Base-by-base conservation (phyloP, 345 rosid species). In the Brassica nigra region DNA sequence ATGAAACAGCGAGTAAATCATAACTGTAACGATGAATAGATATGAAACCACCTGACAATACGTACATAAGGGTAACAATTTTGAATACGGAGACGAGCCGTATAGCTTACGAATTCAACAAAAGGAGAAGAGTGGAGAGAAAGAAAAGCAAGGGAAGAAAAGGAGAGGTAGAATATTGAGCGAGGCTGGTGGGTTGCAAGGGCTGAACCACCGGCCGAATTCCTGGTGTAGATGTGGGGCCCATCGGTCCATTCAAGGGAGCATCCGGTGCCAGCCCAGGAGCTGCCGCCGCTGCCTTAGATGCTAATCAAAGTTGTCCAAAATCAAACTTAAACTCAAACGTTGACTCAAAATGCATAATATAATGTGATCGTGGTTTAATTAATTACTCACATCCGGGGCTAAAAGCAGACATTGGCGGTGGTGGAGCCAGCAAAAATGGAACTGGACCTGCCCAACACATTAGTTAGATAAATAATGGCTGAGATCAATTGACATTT, bases 391-490 rank as follows among this genome's bases (percentile, higher is more conserved):
- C 76, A 93, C 98, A 90, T 83, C 57, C 79, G 58, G 93, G 89
- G 73, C 88, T 85, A 9, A 86, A 49, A 63, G 92, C 83, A 70
- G 90, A 76, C 18, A 75, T 81, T 20, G 85, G 27, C n/a, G 93
- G 86, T 52, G 92, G 84, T 74, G 79, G 89, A 33, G 89, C 33
- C 58, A 92, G 89, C 66, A 86, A 85, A 28, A 90, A 83, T 27
- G 87, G 70, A 47, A 62, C 86, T 11, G 95, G 94, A 79, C 98
- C 98, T 90, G 89, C 65, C 78, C 80, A 81, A 68, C 5, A 23
- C 11, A 70, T 58, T 31, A 69, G 36, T 54, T 62, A 4, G 12
- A 8, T 5, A 34, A 61, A 2, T 5, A 6, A 39, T 37, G 31
- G 6, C 4, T 57, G 62, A 62, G 39, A 39, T 16, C 1, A 68